Base-by-base conservation (phyloP, 768 basidiomycete species). In the Crepidotus variabilis region DNA sequence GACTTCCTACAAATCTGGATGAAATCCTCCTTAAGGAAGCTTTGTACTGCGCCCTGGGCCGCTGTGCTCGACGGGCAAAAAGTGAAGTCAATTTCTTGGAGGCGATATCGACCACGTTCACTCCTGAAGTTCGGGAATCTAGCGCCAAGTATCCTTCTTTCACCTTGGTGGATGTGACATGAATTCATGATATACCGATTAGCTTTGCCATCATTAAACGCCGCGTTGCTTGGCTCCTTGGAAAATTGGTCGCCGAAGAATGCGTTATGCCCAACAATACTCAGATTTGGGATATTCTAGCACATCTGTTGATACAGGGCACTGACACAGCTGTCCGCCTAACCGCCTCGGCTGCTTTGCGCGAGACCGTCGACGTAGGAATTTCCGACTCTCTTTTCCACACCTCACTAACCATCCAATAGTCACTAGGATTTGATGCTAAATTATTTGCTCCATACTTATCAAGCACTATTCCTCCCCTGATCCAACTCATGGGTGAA, bases 151-250 rank as follows among this genome's bases (percentile, higher is more conserved):
- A 63, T 51, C 79, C 65, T 10, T 39, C 13, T 21, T 47, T 47
- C 35, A 32, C 20, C 10, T n/a, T n/a, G 3, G 6, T 8, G 22
- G 36, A 34, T 34, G 20, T n/a, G 20, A 6, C 8, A 9, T 24
- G 2, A 33, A 21, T 2, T 34, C 45, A 28, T 28, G 14, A n/a
- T 45, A 35, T 22, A 23, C 21, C 18, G 18, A 33, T 9, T 24
- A 96, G 94, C 56, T 93, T 89, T 67, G 89, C 91, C 0, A 90
- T 98, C 53, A 83, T 98, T 58, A 96, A 98, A 69, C 84, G 94
- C n/a, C 83, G 95, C 32, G 89, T 98, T 60, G 94, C 95, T 1
- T 97, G 94, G 94, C 75, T 98, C 3, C 81, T 98, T 47, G 94
- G 95, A 22, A 89, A 87, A 77, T 94, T 92, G 90, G 79, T 93